Evolutionary conservation across 2,329 filamentous ascomycete genomes (phyloP).

Genomic region (Ophiostoma pallidulum): DNA sequence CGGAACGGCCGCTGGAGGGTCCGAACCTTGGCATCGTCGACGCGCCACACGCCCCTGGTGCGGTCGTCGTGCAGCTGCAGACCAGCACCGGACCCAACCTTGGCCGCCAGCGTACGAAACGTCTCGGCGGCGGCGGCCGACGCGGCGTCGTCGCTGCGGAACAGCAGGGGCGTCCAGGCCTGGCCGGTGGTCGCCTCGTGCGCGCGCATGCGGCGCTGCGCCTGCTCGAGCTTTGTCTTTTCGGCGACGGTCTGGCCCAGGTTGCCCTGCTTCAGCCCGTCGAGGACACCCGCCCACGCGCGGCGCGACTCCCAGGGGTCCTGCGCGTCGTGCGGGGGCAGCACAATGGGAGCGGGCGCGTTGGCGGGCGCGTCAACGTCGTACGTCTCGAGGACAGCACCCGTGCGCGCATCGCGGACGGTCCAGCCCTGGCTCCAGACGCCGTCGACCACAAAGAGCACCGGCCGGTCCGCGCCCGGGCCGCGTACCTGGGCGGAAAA

Average conservation of each 20-base stretch:
- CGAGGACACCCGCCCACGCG: constrained; percentile 71
- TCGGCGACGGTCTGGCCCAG: constrained; percentile 61
- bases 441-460: constrained; percentile 30
- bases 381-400: constrained; percentile 28
- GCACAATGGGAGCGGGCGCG: constrained; percentile 24
- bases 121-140: too few species aligned
- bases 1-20: constrained; percentile 25
- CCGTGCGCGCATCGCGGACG: constrained; percentile 24
- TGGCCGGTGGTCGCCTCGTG: constrained; percentile 47
- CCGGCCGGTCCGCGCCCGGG: constrained; percentile 24
- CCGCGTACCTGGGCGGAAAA: constrained; percentile 32
- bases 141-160: constrained; percentile 21
- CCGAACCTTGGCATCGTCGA: constrained; percentile 21
- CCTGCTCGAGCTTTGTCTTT: constrained; percentile 74
- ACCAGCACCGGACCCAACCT: constrained; percentile 11
- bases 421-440: constrained; percentile 36
- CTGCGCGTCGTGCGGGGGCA: constrained; percentile 54
- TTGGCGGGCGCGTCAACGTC: constrained; percentile 27
- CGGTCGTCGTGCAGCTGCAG: constrained; percentile 25
- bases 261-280: constrained; percentile 62
- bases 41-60: constrained; percentile 31
- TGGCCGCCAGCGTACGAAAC: constrained; percentile 25
- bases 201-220: constrained; percentile 65
- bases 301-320: constrained; percentile 70
- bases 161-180: constrained; percentile 33